Percentiles rank a stretch among this genome's conserved stretches.
These are phyloP conservation scores for slime mould (Dictyostelium discoideum) DNA, from an alignment of 78 protist species.

Conservation along the genomic window DNA sequence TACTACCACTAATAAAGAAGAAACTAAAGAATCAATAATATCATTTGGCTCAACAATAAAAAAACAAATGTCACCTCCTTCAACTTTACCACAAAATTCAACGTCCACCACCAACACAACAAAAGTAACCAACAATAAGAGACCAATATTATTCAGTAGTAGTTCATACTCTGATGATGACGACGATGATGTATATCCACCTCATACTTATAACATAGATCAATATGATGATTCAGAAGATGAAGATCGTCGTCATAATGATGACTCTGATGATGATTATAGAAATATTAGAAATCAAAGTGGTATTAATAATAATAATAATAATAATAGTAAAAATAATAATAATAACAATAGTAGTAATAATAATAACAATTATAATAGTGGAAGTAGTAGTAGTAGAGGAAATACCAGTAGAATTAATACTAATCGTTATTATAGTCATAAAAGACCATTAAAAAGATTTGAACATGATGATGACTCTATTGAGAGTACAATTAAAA, in stretches of 20 bases:
- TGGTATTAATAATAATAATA: background rate
- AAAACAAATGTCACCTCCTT: background rate
- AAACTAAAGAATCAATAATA: background rate
- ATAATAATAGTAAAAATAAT: too few relatives aligned
- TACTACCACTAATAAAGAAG: background rate
- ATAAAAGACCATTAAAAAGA: background rate
- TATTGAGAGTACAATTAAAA: conserved; percentile 9
- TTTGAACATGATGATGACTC: background rate
- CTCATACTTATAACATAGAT: background rate
- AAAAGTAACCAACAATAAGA: background rate
- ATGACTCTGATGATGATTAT: background rate
- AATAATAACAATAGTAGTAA: too few relatives aligned
- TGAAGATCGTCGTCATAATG: background rate
- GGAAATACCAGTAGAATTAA: background rate
- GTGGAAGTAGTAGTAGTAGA: background rate
- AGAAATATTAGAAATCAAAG: background rate
- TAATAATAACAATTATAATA: too few relatives aligned
- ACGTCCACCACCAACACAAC: background rate
- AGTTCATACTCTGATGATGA: background rate
- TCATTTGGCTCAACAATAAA: background rate
- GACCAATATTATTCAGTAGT: background rate
- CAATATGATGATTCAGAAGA: conserved; percentile 3
- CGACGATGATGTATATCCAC: background rate
- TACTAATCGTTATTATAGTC: background rate
- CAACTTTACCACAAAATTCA: background rate